Evolutionary conservation across 2,329 filamentous ascomycete species (phyloP).

Genomic region (Botrytis paeoniae): DNA sequence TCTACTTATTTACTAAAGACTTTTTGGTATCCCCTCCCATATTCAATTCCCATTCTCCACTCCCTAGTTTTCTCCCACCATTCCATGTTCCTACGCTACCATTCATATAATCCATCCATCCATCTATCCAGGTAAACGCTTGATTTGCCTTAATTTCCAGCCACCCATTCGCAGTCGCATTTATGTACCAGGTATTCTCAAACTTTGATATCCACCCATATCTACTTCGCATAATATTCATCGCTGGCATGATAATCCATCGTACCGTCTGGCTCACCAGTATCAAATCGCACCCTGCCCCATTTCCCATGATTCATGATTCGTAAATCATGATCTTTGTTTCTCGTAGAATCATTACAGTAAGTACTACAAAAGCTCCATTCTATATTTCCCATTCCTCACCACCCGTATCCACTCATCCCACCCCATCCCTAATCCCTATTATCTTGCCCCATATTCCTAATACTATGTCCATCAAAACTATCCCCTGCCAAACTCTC

Average conservation of each 20-base stretch:
- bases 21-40: background rate
- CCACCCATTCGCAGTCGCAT: background rate
- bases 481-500: background rate
- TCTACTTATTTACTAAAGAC: background rate
- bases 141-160: background rate
- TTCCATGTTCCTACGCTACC: background rate
- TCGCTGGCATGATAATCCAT: background rate
- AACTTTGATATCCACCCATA: background rate
- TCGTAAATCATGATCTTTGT: conserved; percentile 4
- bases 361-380: background rate
- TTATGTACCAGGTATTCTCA: background rate
- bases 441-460: background rate
- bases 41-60: background rate
- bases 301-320: background rate
- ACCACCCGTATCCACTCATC: background rate
- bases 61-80: background rate
- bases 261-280: background rate
- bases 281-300: background rate
- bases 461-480: background rate
- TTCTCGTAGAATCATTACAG: background rate
- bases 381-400: no score
- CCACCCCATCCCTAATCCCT: background rate
- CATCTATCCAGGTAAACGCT: no score
- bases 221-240: background rate
- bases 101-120: background rate